A percentile compares a stretch with the other conserved stretches of the same genome.
phyloP scores from a whole-genome alignment of 192 early-diverging fungal genomes.

The Haplosporangium gracile region DNA sequence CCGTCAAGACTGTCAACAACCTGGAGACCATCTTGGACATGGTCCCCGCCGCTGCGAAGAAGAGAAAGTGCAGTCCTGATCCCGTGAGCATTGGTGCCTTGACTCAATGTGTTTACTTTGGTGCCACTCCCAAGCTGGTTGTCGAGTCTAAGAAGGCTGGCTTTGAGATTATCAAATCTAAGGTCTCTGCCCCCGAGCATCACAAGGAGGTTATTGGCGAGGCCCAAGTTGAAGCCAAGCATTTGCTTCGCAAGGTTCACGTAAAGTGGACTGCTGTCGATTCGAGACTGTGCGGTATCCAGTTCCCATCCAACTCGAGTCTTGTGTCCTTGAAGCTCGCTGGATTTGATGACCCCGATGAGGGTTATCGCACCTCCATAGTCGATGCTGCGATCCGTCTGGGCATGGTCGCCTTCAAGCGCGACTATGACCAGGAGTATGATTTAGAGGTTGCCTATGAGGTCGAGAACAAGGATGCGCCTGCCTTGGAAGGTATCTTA shows the following conservation, averaged over 20 bases:
- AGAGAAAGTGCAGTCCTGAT: slow-evolving; percentile 36
- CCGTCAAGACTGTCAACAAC: slow-evolving; percentile 50
- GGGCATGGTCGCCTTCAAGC: slow-evolving; percentile 34
- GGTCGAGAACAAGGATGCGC: slow-evolving; percentile 33
- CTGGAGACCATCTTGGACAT: slow-evolving; percentile 33
- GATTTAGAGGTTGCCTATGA: slow-evolving; percentile 29
- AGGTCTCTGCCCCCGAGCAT: slow-evolving; percentile 35
- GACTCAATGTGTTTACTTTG: slow-evolving; percentile 38
- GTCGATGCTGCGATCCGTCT: slow-evolving; percentile 7
- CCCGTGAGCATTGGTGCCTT: slow-evolving; percentile 28
- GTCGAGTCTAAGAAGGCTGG: slow-evolving; percentile 34
- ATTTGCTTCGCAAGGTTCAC: slow-evolving; percentile 31
- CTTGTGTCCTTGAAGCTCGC: slow-evolving; percentile 32
- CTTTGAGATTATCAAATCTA: slow-evolving; percentile 39
- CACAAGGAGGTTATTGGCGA: slow-evolving; percentile 11
- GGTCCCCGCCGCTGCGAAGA: slow-evolving; percentile 27
- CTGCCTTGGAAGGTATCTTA: slow-evolving; percentile 36
- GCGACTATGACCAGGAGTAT: slow-evolving; percentile 29
- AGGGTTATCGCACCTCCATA: slow-evolving; percentile 4
- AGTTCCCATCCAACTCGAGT: slow-evolving; percentile 11
- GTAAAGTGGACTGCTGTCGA: slow-evolving; percentile 45
- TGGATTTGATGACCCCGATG: slow-evolving; percentile 40
- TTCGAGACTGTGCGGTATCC: slow-evolving; percentile 51
- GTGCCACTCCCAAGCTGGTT: slow-evolving; percentile 31
- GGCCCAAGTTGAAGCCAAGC: slow-evolving; percentile 14